These are phyloP conservation scores for Trypanosoma avium DNA, from an alignment of 208 protist species.

Conservation along the genomic window DNA sequence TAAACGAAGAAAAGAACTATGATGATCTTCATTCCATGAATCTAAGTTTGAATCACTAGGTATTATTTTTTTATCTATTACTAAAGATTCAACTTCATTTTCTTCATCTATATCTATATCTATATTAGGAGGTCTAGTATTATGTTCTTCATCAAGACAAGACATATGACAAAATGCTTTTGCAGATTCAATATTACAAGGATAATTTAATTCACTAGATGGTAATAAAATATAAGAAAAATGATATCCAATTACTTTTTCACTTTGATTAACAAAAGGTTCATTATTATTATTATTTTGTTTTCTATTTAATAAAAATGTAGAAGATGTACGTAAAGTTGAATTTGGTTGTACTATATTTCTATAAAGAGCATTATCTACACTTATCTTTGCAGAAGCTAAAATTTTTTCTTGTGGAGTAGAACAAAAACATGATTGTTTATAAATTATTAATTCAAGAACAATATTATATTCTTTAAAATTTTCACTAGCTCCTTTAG, in stretches of 20 bases:
- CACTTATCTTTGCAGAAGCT: slow-evolving; percentile 1
- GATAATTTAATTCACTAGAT: neutral
- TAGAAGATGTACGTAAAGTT: slow-evolving; percentile 1
- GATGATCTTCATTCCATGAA: slow-evolving; percentile 16
- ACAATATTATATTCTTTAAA: slow-evolving; percentile 7
- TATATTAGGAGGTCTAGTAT: slow-evolving; percentile 10
- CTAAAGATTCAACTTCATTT: neutral
- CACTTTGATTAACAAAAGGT: neutral
- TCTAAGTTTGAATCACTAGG: neutral
- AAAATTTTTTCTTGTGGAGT: neutral
- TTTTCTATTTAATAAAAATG: neutral
- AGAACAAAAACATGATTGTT: slow-evolving; percentile 14
- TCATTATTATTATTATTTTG: neutral
- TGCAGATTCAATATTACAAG: slow-evolving; percentile 5
- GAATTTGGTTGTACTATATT: slow-evolving; percentile 8
- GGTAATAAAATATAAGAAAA: slow-evolving; percentile 7
- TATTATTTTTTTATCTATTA: neutral
- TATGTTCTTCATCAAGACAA: slow-evolving; percentile 14
- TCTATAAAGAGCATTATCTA: slow-evolving; percentile 14
- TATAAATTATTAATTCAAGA: neutral
- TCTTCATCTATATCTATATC: neutral
- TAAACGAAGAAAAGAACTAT: slow-evolving; percentile 11
- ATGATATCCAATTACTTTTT: neutral
- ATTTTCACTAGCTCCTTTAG: neutral
- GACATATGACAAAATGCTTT: slow-evolving; percentile 11